These are phyloP conservation scores for Petunia hybrid DNA, from an alignment of 305 asterid genomes.

Conservation along the genomic window DNA sequence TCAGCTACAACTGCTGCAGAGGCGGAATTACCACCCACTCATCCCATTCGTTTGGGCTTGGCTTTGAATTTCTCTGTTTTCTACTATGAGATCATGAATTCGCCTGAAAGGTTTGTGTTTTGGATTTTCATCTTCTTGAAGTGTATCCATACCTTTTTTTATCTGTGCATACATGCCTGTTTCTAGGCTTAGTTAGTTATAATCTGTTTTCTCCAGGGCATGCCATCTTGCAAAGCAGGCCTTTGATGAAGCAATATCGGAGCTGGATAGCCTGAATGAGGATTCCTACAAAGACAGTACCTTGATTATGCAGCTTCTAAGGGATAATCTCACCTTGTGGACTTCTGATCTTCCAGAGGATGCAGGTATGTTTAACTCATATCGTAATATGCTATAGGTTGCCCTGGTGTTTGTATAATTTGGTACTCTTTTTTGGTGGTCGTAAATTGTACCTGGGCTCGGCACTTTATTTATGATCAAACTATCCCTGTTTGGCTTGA, in stretches of 20 bases:
- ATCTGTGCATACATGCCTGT: conserved; percentile 5
- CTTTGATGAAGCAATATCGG: conserved; percentile 92
- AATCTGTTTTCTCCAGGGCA: conserved; percentile 60
- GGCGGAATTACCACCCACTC: conserved; percentile 84
- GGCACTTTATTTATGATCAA: no score
- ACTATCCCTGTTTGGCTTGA: neutral
- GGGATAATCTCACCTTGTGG: conserved; percentile 93
- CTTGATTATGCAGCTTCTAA: conserved; percentile 87
- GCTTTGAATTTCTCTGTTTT: conserved; percentile 94
- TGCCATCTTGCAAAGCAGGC: conserved; percentile 98
- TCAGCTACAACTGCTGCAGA: conserved; percentile 74
- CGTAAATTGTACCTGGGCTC: neutral
- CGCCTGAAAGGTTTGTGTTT: conserved; percentile 79
- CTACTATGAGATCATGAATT: conserved; percentile 84
- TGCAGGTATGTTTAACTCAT: conserved; percentile 51
- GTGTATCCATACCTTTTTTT: conserved; percentile 11
- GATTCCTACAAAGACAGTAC: conserved; percentile 95
- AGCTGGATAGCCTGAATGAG: conserved; percentile 78
- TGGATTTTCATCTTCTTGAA: conserved; percentile 33
- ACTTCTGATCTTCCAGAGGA: conserved; percentile 71
- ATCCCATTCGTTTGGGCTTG: conserved; percentile 92
- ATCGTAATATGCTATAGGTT: neutral
- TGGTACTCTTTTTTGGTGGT: neutral
- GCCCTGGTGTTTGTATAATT: neutral
- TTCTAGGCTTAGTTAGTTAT: neutral